Evolutionary conservation across 2,329 filamentous ascomycete species (phyloP).

Genomic region (Colletotrichum filicis): DNA sequence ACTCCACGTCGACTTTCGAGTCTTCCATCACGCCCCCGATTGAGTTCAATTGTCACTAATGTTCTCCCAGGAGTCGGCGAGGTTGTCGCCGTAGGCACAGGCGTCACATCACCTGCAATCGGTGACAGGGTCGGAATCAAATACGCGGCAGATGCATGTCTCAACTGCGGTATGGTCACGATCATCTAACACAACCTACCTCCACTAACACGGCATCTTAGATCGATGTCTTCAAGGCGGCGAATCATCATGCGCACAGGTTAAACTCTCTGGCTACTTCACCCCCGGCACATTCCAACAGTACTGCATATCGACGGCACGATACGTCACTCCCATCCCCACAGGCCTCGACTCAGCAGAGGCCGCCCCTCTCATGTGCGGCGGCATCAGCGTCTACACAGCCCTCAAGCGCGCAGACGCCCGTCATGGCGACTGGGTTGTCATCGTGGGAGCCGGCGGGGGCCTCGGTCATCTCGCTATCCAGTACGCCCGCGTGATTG

Average conservation of each 20-base stretch:
- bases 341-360: slow-evolving; percentile 46
- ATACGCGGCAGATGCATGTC: slow-evolving; percentile 38
- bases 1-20: not conserved
- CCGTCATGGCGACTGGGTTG: slow-evolving; percentile 41
- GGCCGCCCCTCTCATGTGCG: slow-evolving; percentile 73
- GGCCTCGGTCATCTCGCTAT: slow-evolving; percentile 44
- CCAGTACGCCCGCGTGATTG: slow-evolving; percentile 44
- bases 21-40: not conserved
- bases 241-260: slow-evolving; percentile 37
- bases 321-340: slow-evolving; percentile 58
- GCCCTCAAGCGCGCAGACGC: slow-evolving; percentile 56
- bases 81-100: slow-evolving; percentile 33
- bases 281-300: slow-evolving; percentile 41
- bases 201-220: not conserved
- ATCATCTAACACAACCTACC: not conserved
- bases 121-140: slow-evolving; percentile 38
- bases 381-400: slow-evolving; percentile 71
- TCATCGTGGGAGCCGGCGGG: slow-evolving; percentile 44
- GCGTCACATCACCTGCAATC: slow-evolving; percentile 33
- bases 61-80: slow-evolving; percentile 25
- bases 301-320: slow-evolving; percentile 37
- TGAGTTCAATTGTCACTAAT: not conserved
- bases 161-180: slow-evolving; percentile 33
- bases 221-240: slow-evolving; percentile 38
- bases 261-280: slow-evolving; percentile 41